A percentile compares a stretch with the other conserved stretches of the same genome.
Evolutionary conservation across 1,139 yeast genomes (phyloP).

Genomic region (Candida sanyaensis): DNA sequence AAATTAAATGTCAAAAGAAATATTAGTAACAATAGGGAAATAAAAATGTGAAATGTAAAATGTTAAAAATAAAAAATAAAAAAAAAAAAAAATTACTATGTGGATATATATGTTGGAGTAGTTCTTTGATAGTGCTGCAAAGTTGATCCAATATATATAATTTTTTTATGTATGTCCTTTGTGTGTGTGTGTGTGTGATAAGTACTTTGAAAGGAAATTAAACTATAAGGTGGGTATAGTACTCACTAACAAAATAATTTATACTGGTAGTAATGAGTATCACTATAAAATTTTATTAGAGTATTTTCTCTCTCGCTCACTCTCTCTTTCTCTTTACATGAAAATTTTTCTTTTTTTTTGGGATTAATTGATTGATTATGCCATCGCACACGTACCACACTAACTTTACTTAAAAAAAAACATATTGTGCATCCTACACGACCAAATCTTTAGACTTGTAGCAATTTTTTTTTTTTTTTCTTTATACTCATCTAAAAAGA

Average conservation of each 20-base stretch:
- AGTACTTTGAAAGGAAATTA: neutral
- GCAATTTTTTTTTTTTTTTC: neutral
- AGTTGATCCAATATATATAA: neutral
- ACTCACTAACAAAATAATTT: slow-evolving; percentile 2
- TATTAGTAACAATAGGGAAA: no score
- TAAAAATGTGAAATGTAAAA: neutral
- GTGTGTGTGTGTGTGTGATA: neutral
- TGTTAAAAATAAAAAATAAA: no score
- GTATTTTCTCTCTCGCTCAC: neutral
- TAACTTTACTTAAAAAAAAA: neutral
- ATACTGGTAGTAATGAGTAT: neutral
- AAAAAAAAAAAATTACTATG: neutral
- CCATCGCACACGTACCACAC: neutral
- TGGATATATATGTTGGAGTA: neutral
- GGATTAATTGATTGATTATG: neutral
- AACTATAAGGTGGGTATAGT: neutral
- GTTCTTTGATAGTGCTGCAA: neutral
- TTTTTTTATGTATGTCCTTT: neutral
- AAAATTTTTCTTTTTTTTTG: neutral
- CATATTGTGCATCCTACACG: neutral
- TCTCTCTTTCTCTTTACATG: neutral
- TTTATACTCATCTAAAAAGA: slow-evolving; percentile 1
- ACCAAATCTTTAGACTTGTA: neutral
- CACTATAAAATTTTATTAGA: neutral
- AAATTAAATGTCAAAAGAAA: no score